Evolutionary conservation across 345 rosid species (phyloP), one percentile per base, ranked within the genome.

Genomic region (Excoecaria cochinchinensis): DNA sequence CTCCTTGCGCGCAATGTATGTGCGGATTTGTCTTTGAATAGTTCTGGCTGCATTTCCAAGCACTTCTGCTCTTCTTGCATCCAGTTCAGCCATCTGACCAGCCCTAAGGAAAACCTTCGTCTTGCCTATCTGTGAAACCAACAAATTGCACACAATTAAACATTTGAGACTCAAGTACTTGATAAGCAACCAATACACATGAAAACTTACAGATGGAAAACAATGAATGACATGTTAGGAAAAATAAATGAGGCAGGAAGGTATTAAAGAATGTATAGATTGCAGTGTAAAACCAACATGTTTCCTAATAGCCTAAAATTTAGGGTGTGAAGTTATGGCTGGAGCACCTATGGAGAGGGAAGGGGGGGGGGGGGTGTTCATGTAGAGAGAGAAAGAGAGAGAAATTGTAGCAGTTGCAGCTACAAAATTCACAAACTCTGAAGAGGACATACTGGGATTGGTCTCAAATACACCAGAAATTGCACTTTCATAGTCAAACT

Each of bases 31-130:
- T 84, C 93, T 90, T 86, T 95, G 99, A 75, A 95, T 86, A 83
- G 80, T 90, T 88, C 88, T 90, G 71, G 99, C 99, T 10, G 99
- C 99, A 90, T 89, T 89, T 74, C 99, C 98, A 65, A 95, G 97
- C 67, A 95, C 95, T 89, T 89, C 97, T 69, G 99, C 92, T 85
- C 99, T 90, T 86, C 99, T 90, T 70, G 99, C 88, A 85, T 95
- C 99, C 83, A 95, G 82, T 82, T 93, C 97, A 74, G 99, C 99
- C 99, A 95, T 95, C 86, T 95, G 99, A 75, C 99, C 99, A 74
- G 99, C 99, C 85, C 99, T 90, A 24, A 95, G 90, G 87, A 95
- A 95, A 66, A 95, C 91, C 82, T 95, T 93, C 48, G 86, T 82
- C 88, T 93, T 95, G 63, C 99, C 99, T 80, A 95, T 79, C 99